Percentiles rank a stretch among this genome's conserved stretches.
These are phyloP conservation scores for Litsea cubeba DNA, from an alignment of 164 flowering plant genomes.

Conservation along the genomic window DNA sequence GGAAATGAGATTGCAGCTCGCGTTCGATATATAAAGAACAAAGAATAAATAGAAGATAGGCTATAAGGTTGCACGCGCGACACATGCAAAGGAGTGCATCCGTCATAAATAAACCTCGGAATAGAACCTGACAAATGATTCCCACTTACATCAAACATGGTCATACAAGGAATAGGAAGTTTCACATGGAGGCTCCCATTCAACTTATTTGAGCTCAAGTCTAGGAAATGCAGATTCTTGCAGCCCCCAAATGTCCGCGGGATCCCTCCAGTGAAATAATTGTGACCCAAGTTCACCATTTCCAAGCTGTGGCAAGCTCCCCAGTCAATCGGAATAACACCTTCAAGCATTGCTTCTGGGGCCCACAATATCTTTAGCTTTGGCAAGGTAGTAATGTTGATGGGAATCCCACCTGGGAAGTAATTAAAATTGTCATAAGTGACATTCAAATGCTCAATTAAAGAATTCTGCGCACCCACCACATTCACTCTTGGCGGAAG, in stretches of 20 bases:
- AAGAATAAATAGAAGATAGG: constrained; percentile 37
- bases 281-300: constrained; percentile 68
- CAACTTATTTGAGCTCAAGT: constrained; percentile 58
- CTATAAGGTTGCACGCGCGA: constrained; percentile 2
- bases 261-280: constrained; percentile 49
- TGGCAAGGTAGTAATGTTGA: constrained; percentile 45
- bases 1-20: constrained; percentile 22
- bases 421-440: constrained; percentile 56
- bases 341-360: constrained; percentile 64
- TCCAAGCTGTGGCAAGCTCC: constrained; percentile 68
- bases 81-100: constrained; percentile 29
- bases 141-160: constrained; percentile 61
- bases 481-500: not conserved
- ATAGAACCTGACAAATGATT: constrained; percentile 60
- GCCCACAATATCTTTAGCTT: constrained; percentile 76
- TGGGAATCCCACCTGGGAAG: constrained; percentile 64
- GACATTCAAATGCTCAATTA: constrained; percentile 4
- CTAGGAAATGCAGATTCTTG: constrained; percentile 53
- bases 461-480: not conserved
- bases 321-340: constrained; percentile 56
- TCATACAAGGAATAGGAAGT: constrained; percentile 65
- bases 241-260: constrained; percentile 35
- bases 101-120: constrained; percentile 35
- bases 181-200: constrained; percentile 43
- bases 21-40: constrained; percentile 34